Percentiles rank a stretch among this genome's conserved stretches.
Conservation (phyloP, 345 rosid species). For the Moricandia moricandioides region DNA sequence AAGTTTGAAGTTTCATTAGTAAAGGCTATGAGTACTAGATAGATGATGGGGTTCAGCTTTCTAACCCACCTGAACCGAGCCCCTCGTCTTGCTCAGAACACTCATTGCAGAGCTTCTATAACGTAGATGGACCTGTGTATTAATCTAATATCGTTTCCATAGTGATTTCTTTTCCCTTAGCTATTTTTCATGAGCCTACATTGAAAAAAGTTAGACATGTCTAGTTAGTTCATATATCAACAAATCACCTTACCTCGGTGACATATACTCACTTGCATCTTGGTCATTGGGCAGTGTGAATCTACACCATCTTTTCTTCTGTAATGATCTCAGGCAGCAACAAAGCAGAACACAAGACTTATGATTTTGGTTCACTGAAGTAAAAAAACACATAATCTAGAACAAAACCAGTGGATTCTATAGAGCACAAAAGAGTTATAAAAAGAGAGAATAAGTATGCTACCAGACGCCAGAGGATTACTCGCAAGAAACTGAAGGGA, state of each 20-base stretch:
- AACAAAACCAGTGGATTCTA: not conserved
- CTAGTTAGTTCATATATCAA: too few relatives aligned
- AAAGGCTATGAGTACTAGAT: constrained; percentile 1
- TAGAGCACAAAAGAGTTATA: constrained; percentile 1
- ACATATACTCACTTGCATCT: constrained; percentile 66
- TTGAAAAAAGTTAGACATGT: constrained; percentile 19
- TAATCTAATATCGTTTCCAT: constrained; percentile 48
- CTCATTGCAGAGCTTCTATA: constrained; percentile 43
- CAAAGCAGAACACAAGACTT: constrained; percentile 28
- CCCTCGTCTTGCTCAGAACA: constrained; percentile 57
- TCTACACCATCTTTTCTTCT: constrained; percentile 58
- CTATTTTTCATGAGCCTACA: constrained; percentile 63
- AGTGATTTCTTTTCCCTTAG: constrained; percentile 54
- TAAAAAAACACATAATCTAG: not conserved
- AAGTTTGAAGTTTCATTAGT: not conserved
- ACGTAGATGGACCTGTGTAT: constrained; percentile 54
- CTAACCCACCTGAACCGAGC: constrained; percentile 68
- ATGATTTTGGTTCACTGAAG: constrained; percentile 5
- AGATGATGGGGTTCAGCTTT: constrained; percentile 11
- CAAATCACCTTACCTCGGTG: too few relatives aligned
- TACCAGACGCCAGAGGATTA: constrained; percentile 56
- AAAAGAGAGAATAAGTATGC: constrained; percentile 20
- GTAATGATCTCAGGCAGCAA: constrained; percentile 85
- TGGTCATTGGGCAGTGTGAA: constrained; percentile 50
- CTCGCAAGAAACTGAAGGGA: constrained; percentile 55